These are phyloP conservation scores for Peronospora destructor DNA, from an alignment of 352 stramenopile genomes.

Conservation along the genomic window DNA sequence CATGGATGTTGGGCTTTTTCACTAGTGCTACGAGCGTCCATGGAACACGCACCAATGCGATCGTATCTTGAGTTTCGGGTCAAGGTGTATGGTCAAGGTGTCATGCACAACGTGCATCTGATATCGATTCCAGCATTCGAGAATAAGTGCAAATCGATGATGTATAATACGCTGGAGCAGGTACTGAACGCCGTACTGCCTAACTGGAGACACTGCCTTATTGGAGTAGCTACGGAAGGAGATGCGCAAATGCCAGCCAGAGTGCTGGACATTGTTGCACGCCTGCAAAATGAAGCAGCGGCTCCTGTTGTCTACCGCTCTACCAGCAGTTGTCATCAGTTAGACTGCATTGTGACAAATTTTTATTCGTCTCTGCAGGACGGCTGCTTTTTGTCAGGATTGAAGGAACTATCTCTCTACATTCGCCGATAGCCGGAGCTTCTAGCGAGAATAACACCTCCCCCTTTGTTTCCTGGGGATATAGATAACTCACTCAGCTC, in stretches of 20 bases:
- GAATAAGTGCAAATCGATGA: constrained; percentile 26
- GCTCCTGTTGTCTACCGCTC: constrained; percentile 27
- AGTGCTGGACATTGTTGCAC: constrained; percentile 28
- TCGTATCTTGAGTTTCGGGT: constrained; percentile 41
- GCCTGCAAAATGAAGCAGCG: constrained; percentile 25
- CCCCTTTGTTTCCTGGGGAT: background rate
- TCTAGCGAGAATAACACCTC: constrained; percentile 22
- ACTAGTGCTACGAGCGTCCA: constrained; percentile 28
- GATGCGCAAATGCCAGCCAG: constrained; percentile 26
- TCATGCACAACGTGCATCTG: constrained; percentile 38
- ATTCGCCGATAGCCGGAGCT: constrained; percentile 31
- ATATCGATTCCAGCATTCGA: constrained; percentile 34
- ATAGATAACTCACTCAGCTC: constrained; percentile 3
- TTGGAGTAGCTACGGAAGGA: constrained; percentile 33
- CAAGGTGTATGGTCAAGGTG: constrained; percentile 28
- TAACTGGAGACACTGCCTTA: constrained; percentile 29
- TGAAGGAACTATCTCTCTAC: constrained; percentile 28
- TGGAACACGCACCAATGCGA: constrained; percentile 25
- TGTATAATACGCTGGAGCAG: constrained; percentile 30
- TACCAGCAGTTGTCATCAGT: constrained; percentile 26
- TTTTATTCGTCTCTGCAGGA: constrained; percentile 41
- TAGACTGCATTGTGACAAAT: constrained; percentile 33
- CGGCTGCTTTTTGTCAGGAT: constrained; percentile 31
- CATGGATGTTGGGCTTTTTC: constrained; percentile 43
- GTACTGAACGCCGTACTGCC: constrained; percentile 33